phyloP scores from a whole-genome alignment of 805 yeast species.

The Suhomyces emberorum region DNA sequence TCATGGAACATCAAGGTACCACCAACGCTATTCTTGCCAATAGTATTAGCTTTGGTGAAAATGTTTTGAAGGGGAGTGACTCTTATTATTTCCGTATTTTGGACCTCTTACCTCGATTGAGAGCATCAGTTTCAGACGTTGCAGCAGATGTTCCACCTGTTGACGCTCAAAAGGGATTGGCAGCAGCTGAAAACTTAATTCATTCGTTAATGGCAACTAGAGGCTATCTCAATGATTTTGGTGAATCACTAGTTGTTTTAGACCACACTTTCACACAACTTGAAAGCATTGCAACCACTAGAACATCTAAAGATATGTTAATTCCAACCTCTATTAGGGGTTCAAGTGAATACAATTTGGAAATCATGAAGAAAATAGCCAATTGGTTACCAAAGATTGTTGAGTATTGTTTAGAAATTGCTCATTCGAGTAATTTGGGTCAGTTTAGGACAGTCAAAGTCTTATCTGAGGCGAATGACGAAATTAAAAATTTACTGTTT shows the following conservation, averaged over 20 bases:
- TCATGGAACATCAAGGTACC: constrained; percentile 58
- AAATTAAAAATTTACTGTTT: constrained; percentile 11
- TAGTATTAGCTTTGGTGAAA: constrained; percentile 42
- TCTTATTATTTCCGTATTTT: constrained; percentile 62
- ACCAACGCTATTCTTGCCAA: constrained; percentile 61
- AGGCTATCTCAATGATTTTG: constrained; percentile 40
- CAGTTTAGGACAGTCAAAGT: constrained; percentile 10
- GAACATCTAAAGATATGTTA: constrained; percentile 9
- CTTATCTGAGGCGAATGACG: constrained; percentile 16
- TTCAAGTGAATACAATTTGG: constrained; percentile 17
- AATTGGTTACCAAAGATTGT: constrained; percentile 38
- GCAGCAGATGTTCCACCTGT: constrained; percentile 72
- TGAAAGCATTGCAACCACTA: constrained; percentile 11
- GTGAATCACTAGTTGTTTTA: constrained; percentile 16
- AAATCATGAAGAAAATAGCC: constrained; percentile 12
- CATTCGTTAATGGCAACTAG: constrained; percentile 54
- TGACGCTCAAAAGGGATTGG: constrained; percentile 74
- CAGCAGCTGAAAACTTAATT: constrained; percentile 69
- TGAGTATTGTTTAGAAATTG: constrained; percentile 27
- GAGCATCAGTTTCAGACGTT: constrained; percentile 58
- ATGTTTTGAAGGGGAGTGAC: constrained; percentile 41
- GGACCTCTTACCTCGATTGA: constrained; percentile 76
- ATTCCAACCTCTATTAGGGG: constrained; percentile 14
- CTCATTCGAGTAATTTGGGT: constrained; percentile 12
- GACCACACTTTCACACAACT: constrained; percentile 13